Conservation (phyloP, 805 yeast genomes). For the Scheffersomyces coipomensis region DNA sequence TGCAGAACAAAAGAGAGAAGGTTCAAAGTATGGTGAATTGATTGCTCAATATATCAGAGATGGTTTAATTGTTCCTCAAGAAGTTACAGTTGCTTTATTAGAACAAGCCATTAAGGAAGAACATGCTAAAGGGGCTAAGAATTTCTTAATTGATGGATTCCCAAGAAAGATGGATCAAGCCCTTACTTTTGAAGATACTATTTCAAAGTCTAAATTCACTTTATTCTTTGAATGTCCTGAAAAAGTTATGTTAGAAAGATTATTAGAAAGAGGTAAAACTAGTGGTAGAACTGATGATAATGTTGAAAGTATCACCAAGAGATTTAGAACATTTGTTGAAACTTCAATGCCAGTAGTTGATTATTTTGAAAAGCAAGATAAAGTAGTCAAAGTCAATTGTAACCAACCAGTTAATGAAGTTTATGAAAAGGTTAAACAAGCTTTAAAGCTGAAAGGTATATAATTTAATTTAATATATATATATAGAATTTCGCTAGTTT, state of each 20-base stretch:
- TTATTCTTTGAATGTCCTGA: conserved; percentile 83
- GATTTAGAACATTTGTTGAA: conserved; percentile 82
- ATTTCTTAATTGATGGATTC: conserved; percentile 90
- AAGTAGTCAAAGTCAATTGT: conserved; percentile 78
- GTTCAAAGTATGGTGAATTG: conserved; percentile 80
- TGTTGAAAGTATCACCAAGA: conserved; percentile 82
- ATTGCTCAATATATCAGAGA: conserved; percentile 82
- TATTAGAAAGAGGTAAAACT: conserved; percentile 89
- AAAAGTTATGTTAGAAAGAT: conserved; percentile 76
- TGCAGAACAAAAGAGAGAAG: conserved; percentile 83
- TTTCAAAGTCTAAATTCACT: conserved; percentile 69
- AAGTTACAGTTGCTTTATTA: conserved; percentile 79
- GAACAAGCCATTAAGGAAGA: conserved; percentile 71
- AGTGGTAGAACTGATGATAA: conserved; percentile 94
- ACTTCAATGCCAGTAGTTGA: conserved; percentile 95
- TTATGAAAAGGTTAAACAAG: conserved; percentile 63
- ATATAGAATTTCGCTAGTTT: too few species aligned
- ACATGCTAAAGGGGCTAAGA: conserved; percentile 46
- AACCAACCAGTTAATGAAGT: conserved; percentile 80
- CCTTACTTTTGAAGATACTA: conserved; percentile 76
- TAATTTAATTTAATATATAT: too few species aligned
- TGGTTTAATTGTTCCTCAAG: conserved; percentile 92
- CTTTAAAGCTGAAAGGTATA: conserved; percentile 48
- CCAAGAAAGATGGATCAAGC: conserved; percentile 99
- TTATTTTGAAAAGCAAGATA: conserved; percentile 67